A percentile compares a stretch with the other conserved stretches of the same genome.
Conservation (phyloP, 2,329 filamentous ascomycete species). For the Fusarium pseudograminearum region DNA sequence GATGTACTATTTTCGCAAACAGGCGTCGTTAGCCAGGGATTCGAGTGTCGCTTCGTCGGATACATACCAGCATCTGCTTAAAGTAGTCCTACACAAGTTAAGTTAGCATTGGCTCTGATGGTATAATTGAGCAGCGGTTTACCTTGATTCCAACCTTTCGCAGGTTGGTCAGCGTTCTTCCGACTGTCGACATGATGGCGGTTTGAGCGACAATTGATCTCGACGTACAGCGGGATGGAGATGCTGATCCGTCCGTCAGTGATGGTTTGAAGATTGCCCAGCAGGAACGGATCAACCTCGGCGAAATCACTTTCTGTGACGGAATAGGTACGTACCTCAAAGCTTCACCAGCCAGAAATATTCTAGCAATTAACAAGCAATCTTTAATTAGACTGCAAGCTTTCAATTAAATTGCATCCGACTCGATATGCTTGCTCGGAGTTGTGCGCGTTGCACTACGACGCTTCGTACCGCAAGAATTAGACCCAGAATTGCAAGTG, state of each 20-base stretch:
- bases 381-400: slow-evolving; percentile 6
- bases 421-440: slow-evolving; percentile 52
- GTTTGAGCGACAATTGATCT: slow-evolving; percentile 49
- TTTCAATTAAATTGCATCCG: slow-evolving; percentile 8
- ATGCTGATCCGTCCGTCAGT: slow-evolving; percentile 31
- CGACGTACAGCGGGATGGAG: slow-evolving; percentile 30
- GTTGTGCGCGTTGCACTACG: slow-evolving; percentile 51
- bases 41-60: slow-evolving; percentile 42
- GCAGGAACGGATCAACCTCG: slow-evolving; percentile 50
- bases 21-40: slow-evolving; percentile 41
- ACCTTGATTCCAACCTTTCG: slow-evolving; percentile 91
- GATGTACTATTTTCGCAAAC: slow-evolving; percentile 62
- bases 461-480: slow-evolving; percentile 45
- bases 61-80: slow-evolving; percentile 90
- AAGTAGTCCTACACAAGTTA: slow-evolving; percentile 77
- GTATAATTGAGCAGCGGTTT: slow-evolving; percentile 38
- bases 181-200: slow-evolving; percentile 86
- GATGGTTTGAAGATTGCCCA: slow-evolving; percentile 43
- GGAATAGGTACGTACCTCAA: slow-evolving; percentile 39
- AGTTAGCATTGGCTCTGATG: slow-evolving; percentile 33
- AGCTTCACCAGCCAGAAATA: slow-evolving; percentile 35
- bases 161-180: slow-evolving; percentile 87
- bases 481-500: slow-evolving; percentile 44
- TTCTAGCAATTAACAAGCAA: slow-evolving; percentile 37
- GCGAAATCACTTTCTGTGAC: slow-evolving; percentile 34